These are phyloP conservation scores for Neurospora sp. DNA, from an alignment of 495 filamentous ascomycete species.

Conservation along the genomic window DNA sequence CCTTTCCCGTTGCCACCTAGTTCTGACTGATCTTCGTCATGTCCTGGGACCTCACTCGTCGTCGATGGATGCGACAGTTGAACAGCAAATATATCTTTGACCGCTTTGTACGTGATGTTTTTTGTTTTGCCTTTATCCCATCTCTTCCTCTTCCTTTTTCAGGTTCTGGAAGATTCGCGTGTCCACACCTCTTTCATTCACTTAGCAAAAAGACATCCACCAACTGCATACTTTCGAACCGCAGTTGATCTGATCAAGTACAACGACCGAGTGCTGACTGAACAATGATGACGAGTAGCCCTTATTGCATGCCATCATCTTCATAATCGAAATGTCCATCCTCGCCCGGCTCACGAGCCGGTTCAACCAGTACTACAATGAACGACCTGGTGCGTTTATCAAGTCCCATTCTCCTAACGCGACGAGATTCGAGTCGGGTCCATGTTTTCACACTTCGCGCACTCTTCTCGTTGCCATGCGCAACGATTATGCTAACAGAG, in stretches of 20 bases:
- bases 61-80: constrained; percentile 54
- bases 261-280: constrained; percentile 1
- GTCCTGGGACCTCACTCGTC: constrained; percentile 48
- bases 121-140: constrained; percentile 9
- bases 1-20: neutral
- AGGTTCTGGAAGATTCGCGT: constrained; percentile 1
- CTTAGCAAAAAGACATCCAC: neutral
- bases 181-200: neutral
- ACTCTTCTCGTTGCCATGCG: neutral
- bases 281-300: constrained; percentile 47
- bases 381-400: constrained; percentile 58
- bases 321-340: constrained; percentile 80
- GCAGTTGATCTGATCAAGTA: neutral
- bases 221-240: neutral
- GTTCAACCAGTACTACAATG: constrained; percentile 88
- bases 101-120: constrained; percentile 53
- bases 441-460: neutral
- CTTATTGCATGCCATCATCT: constrained; percentile 72
- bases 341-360: constrained; percentile 71
- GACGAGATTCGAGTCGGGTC: neutral
- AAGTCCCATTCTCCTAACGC: constrained; percentile 9
- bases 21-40: constrained; percentile 24
- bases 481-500: neutral
- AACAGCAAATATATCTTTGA: constrained; percentile 76
- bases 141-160: constrained; percentile 1